Base-by-base conservation (phyloP, 2,329 filamentous ascomycete genomes). In the Thelonectria olida region DNA sequence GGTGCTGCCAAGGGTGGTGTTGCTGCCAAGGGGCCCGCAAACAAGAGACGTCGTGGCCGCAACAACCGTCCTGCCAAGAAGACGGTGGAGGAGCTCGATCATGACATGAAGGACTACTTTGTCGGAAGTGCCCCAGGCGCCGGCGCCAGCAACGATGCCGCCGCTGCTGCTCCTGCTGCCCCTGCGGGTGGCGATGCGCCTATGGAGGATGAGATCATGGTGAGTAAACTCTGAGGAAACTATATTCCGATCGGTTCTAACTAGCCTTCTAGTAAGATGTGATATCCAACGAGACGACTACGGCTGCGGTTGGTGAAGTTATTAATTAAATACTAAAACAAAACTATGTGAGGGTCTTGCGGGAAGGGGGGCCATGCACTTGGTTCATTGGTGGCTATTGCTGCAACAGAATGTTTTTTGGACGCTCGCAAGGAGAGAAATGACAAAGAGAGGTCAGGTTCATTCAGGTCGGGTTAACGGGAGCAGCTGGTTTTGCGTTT, bases 51-150 rank as follows among this genome's bases (percentile, higher is more conserved):
- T 41, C 88, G 65, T 55, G 69, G 45, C 44, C 68, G 89, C 69
- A 90, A 82, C 73, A 82, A 85, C 67, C 87, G 90, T 72, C 84
- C 90, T 68, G 81, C 89, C 73, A 84, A 96, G 82, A 98, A 98
- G 91, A 97, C 93, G 0, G 89, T 91, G 1, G 95, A 97, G 76
- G 94, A 99, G 81, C 88, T 99, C 23, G 96, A 99, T 77, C 93
- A 92, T 5, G 96, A 99, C 78, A 99, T 99, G 96, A 90, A 88
- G 19, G 96, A 98, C 78, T 99, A 99, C 82, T 98, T 96, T 76
- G 88, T 84, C 39, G 76, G 79, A 61, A 71, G 72, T 28, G 78
- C 78, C 61, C 71, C 70, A 34, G 76, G 80, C 66, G 71, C 70
- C 28, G 70, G 69, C 31, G 75, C 80, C 66, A 81, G 77, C 53